Evolutionary conservation across 1,139 yeast genomes (phyloP).

Genomic region (Nakaseomyces bracarensis): DNA sequence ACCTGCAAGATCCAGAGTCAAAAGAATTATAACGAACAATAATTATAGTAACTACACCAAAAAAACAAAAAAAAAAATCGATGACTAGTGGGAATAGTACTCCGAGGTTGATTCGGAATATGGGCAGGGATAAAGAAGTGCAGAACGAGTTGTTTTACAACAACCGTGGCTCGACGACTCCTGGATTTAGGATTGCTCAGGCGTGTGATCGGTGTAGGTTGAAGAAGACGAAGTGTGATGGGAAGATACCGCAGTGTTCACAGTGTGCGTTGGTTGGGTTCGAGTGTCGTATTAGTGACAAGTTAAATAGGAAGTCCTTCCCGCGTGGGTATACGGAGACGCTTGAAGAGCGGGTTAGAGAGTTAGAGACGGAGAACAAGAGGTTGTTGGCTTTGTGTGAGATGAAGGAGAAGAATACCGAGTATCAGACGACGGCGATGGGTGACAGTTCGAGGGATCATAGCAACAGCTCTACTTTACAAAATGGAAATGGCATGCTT

Average conservation of each 20-base stretch:
- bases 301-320: slow-evolving; percentile 58
- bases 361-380: slow-evolving; percentile 51
- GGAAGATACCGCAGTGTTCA: slow-evolving; percentile 41
- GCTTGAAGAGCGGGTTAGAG: slow-evolving; percentile 51
- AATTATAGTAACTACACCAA: too few relatives aligned
- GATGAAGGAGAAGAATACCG: slow-evolving; percentile 53
- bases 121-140: neutral
- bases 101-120: slow-evolving; percentile 3
- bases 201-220: slow-evolving; percentile 85
- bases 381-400: slow-evolving; percentile 46
- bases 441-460: too few relatives aligned
- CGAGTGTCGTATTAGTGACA: slow-evolving; percentile 68
- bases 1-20: too few relatives aligned
- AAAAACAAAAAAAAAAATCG: neutral
- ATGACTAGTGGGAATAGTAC: slow-evolving; percentile 1
- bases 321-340: slow-evolving; percentile 73
- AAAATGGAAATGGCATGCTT: too few relatives aligned
- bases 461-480: too few relatives aligned
- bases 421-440: slow-evolving; percentile 3
- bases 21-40: too few relatives aligned
- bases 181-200: slow-evolving; percentile 43
- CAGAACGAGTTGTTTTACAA: slow-evolving; percentile 1
- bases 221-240: slow-evolving; percentile 45
- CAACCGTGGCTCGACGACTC: slow-evolving; percentile 34
- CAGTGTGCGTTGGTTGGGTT: slow-evolving; percentile 62